These are phyloP conservation scores for Sarocladium strictum DNA, from an alignment of 2,329 filamentous ascomycete genomes.

Conservation along the genomic window DNA sequence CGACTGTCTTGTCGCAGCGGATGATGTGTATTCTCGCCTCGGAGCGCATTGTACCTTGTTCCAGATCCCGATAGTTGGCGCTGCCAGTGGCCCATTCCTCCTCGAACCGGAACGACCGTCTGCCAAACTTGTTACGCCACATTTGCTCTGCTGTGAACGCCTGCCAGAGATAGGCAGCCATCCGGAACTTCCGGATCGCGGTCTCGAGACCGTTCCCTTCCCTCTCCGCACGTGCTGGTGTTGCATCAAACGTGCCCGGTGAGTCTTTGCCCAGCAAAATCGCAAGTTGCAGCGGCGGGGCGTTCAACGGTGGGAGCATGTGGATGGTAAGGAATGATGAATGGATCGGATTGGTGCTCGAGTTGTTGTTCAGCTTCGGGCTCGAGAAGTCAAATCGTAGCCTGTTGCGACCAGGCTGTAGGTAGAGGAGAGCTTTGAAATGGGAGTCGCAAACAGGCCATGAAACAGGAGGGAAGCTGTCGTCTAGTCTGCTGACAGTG, in stretches of 20 bases:
- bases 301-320: slow-evolving; percentile 72
- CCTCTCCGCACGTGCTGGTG: slow-evolving; percentile 65
- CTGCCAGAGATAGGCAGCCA: slow-evolving; percentile 95
- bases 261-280: slow-evolving; percentile 87
- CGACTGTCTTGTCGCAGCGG: slow-evolving; percentile 74
- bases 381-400: slow-evolving; percentile 84
- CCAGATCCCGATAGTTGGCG: slow-evolving; percentile 67
- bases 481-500: slow-evolving; percentile 75
- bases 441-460: slow-evolving; percentile 88
- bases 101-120: slow-evolving; percentile 83
- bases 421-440: slow-evolving; percentile 86
- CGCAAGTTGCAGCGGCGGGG: slow-evolving; percentile 82
- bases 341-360: slow-evolving; percentile 63
- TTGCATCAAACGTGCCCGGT: slow-evolving; percentile 74
- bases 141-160: slow-evolving; percentile 96
- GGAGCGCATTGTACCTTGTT: slow-evolving; percentile 70
- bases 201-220: slow-evolving; percentile 79
- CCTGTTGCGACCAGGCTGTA: slow-evolving; percentile 86
- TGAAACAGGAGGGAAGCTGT: slow-evolving; percentile 71
- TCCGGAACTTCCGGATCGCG: slow-evolving; percentile 84
- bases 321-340: slow-evolving; percentile 77
- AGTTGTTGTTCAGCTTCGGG: slow-evolving; percentile 68
- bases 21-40: slow-evolving; percentile 89
- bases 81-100: slow-evolving; percentile 91
- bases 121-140: slow-evolving; percentile 80